A percentile compares a stretch with the other conserved stretches of the same genome.
Conservation (phyloP, 768 basidiomycete species). For the Mycena vitilis region DNA sequence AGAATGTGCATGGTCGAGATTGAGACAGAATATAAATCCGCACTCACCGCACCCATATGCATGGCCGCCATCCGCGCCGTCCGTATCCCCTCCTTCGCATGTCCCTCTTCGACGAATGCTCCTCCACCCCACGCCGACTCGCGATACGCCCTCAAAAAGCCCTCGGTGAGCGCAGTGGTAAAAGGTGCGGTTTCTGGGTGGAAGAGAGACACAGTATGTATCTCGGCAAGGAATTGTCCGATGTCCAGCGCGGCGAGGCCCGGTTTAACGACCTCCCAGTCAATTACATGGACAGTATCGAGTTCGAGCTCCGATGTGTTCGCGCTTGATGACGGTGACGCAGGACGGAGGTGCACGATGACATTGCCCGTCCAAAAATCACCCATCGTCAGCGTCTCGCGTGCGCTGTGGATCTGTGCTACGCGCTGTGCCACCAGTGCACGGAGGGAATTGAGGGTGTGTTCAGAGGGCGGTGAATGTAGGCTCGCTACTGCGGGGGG, state of each 20-base stretch:
- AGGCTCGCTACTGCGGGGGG: slow-evolving; percentile 52
- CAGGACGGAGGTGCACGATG: slow-evolving; percentile 53
- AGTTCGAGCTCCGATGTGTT: slow-evolving; percentile 37
- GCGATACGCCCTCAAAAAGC: slow-evolving; percentile 60
- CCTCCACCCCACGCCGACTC: too few relatives aligned
- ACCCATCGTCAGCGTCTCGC: slow-evolving; percentile 55
- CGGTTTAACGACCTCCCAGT: slow-evolving; percentile 73
- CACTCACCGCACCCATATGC: slow-evolving; percentile 25
- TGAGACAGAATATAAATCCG: too few relatives aligned
- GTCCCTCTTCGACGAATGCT: slow-evolving; percentile 3
- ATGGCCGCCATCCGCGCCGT: slow-evolving; percentile 11
- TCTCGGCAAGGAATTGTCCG: slow-evolving; percentile 75
- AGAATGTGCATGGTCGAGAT: too few relatives aligned
- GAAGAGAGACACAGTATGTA: slow-evolving; percentile 63
- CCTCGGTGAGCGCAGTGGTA: slow-evolving; percentile 47
- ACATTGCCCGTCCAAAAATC: slow-evolving; percentile 84
- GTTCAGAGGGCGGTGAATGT: slow-evolving; percentile 47
- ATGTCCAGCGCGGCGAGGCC: slow-evolving; percentile 69
- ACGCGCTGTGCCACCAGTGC: slow-evolving; percentile 43
- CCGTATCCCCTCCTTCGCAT: neutral
- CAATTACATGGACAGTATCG: slow-evolving; percentile 61
- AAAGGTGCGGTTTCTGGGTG: slow-evolving; percentile 52
- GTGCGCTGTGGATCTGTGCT: slow-evolving; percentile 39
- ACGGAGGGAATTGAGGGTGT: slow-evolving; percentile 47
- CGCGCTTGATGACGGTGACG: slow-evolving; percentile 26